A percentile compares a stretch with the other conserved stretches of the same genome.
Evolutionary conservation across 805 yeast species (phyloP).

Genomic region (Suhomyces sp.): DNA sequence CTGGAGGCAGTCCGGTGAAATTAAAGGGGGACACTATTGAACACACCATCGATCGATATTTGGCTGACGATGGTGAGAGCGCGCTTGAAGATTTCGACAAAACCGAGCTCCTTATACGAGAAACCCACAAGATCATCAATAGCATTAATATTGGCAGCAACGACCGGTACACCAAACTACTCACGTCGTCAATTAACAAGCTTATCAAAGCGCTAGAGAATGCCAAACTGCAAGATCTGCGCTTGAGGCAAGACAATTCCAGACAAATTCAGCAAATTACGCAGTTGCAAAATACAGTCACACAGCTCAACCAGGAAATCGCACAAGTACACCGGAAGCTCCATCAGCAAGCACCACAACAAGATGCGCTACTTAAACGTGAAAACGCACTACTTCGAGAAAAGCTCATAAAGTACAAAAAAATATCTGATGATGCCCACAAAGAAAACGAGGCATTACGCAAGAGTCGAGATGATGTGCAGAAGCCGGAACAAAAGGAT

Average conservation of each 20-base stretch:
- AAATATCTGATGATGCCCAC: conserved; percentile 7
- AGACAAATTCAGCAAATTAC: conserved; percentile 2
- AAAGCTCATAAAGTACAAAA: conserved; percentile 35
- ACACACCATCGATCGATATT: conserved; percentile 10
- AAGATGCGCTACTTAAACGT: conserved; percentile 17
- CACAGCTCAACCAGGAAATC: conserved; percentile 12
- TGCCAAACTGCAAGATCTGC: conserved; percentile 1
- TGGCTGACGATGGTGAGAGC: conserved; percentile 1
- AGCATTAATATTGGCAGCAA: conserved; percentile 20
- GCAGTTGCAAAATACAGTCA: conserved; percentile 12
- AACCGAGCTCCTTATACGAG: conserved; percentile 22
- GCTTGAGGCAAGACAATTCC: not conserved
- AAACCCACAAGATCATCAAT: conserved; percentile 28
- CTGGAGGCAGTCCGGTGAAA: conserved; percentile 15
- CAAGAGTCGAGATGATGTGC: not conserved
- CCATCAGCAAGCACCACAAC: conserved; percentile 15
- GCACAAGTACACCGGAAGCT: conserved; percentile 14
- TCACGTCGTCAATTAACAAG: conserved; percentile 27
- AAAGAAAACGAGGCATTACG: conserved; percentile 6
- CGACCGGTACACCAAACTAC: conserved; percentile 25
- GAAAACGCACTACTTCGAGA: conserved; percentile 32
- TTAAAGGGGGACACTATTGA: conserved; percentile 8
- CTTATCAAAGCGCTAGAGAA: conserved; percentile 16
- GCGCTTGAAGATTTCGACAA: conserved; percentile 10
- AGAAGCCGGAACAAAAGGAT: not conserved